A percentile compares a stretch with the other conserved stretches of the same genome.
These are phyloP conservation scores for Mesostigma viride DNA, from an alignment of 139 green algal genomes.

Conservation along the genomic window DNA sequence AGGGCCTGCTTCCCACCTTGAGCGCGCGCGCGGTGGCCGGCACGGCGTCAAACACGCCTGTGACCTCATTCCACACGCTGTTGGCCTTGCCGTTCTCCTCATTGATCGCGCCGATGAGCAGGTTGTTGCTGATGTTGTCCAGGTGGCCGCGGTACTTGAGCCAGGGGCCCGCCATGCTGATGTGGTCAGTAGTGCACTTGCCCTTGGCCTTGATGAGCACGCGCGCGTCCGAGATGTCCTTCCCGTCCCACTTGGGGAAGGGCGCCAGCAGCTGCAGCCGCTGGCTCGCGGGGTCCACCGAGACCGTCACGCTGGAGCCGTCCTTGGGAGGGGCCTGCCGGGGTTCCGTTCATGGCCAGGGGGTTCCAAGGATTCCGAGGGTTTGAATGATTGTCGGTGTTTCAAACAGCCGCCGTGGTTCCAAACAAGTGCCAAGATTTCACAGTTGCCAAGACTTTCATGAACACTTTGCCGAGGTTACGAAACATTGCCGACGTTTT, in stretches of 20 bases:
- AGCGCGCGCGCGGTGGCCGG: conserved; percentile 60
- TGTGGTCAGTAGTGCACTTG: conserved; percentile 98
- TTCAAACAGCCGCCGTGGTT: too few species aligned
- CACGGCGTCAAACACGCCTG: conserved; percentile 51
- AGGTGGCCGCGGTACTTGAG: conserved; percentile 93
- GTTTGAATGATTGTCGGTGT: too few species aligned
- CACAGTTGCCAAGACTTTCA: too few species aligned
- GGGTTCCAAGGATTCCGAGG: too few species aligned
- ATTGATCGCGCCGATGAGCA: conserved; percentile 91
- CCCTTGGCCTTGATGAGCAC: conserved; percentile 75
- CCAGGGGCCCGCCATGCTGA: conserved; percentile 92
- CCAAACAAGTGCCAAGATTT: too few species aligned
- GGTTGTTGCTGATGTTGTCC: conserved; percentile 97
- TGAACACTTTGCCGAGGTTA: too few species aligned
- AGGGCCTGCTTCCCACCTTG: conserved; percentile 67
- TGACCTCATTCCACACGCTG: conserved; percentile 54
- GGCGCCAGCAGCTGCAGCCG: conserved; percentile 80
- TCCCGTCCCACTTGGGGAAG: conserved; percentile 68
- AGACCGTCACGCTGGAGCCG: conserved; percentile 32
- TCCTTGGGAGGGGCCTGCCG: conserved; percentile 45
- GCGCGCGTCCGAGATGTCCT: conserved; percentile 51
- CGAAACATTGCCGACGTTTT: too few species aligned
- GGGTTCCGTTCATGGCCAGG: too few species aligned
- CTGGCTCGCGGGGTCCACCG: conserved; percentile 58
- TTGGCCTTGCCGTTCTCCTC: conserved; percentile 72